A percentile compares a stretch with the other conserved stretches of the same genome.
These are phyloP conservation scores for Boeremia lycopersici DNA, from an alignment of 2,329 filamentous ascomycete genomes.

Conservation along the genomic window DNA sequence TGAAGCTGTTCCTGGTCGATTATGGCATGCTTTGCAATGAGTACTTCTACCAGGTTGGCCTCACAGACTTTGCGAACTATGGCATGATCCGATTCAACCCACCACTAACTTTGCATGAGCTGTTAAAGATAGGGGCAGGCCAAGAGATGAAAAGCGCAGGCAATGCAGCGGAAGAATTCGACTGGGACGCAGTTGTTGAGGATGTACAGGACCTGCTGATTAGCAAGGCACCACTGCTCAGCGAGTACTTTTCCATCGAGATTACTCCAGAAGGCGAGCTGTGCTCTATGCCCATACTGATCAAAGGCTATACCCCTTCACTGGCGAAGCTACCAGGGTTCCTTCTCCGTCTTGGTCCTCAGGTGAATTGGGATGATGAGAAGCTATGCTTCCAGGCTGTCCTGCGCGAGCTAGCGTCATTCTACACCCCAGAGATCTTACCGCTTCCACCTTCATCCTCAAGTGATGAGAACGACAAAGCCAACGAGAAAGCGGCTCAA, in stretches of 20 bases:
- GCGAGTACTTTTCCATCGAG: slow-evolving; percentile 89
- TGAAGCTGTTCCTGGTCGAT: slow-evolving; percentile 90
- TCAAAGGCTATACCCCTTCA: slow-evolving; percentile 87
- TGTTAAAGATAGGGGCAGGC: slow-evolving; percentile 76
- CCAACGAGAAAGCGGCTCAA: slow-evolving; percentile 25
- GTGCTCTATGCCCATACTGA: slow-evolving; percentile 77
- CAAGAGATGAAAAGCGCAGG: slow-evolving; percentile 65
- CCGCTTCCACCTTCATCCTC: slow-evolving; percentile 55
- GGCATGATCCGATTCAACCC: slow-evolving; percentile 81
- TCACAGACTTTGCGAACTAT: slow-evolving; percentile 96
- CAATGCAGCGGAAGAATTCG: slow-evolving; percentile 59
- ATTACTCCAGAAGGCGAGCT: slow-evolving; percentile 80
- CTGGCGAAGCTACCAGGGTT: slow-evolving; percentile 89
- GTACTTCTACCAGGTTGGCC: slow-evolving; percentile 92
- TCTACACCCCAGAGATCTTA: slow-evolving; percentile 87
- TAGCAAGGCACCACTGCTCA: slow-evolving; percentile 80
- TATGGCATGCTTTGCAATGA: slow-evolving; percentile 86
- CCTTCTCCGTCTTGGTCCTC: slow-evolving; percentile 83
- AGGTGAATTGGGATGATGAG: slow-evolving; percentile 85
- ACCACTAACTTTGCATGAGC: slow-evolving; percentile 70
- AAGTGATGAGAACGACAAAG: slow-evolving; percentile 50
- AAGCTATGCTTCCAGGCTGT: slow-evolving; percentile 85
- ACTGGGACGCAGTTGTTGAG: slow-evolving; percentile 69
- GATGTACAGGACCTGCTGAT: slow-evolving; percentile 72
- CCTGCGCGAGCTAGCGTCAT: slow-evolving; percentile 82